Evolutionary conservation across 305 asterid genomes (phyloP), one percentile per base, ranked within the genome.

Genomic region (Fraxinus albicans): DNA sequence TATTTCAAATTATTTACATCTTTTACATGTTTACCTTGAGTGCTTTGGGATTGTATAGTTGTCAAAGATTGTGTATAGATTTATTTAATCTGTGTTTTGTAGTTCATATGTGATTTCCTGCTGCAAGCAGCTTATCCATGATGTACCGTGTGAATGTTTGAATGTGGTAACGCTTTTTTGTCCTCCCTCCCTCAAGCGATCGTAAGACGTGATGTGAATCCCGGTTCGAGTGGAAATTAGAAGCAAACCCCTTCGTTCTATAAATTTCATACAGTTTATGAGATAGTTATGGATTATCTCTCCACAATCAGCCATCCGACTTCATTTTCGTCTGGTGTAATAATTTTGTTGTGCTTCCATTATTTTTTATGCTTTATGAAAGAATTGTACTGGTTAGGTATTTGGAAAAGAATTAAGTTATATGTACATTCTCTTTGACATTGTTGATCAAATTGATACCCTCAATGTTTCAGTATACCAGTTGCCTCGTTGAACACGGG

Each of bases 41-140:
- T 40, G 15, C 13, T 21, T 76, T 19, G 33, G 79, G 79, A 76
- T 21, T 76, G 79, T 76, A 42, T 76, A 76, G 38, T 34, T 34
- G 79, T 10, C 65, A 76, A 10, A 25, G 79, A 25, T 4, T 50
- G 34, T 76, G 9, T 76, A 9, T 42, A 25, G 65, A 36, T 76
- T 76, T n/a, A 44, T 8, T 75, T 8, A 76, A 76, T 58, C 12
- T 75, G 79, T 40, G 78, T 75, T 60, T 50, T 40, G 13, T 44
- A 75, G 21, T 76, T 76, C n/a, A 19, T 58, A 2, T 19, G 1
- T 58, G 67, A 34, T 58, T 58, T 58, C 27, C 27, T 58, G 25
- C 5, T 58, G 67, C 21, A 58, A 58, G 67, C 27, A n/a, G 67
- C 27, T 58, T 4, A 19, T n/a, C 67, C 67, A n/a, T 19, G 67